phyloP scores from a whole-genome alignment of 1,139 yeast species.

The Candida pseudoviswanathii region DNA sequence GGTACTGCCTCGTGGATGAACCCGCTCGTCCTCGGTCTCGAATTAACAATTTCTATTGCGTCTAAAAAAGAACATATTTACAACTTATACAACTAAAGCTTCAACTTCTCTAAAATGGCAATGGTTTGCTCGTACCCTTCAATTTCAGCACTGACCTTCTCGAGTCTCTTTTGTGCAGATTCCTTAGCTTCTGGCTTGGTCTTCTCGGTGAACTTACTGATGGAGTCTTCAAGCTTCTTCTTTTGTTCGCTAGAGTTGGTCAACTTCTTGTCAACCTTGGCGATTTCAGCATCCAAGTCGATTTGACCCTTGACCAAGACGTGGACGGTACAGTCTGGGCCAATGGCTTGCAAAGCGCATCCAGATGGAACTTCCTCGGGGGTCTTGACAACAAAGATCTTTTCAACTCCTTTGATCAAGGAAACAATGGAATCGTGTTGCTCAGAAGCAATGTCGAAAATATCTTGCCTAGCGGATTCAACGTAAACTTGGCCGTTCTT shows the following conservation, averaged over 20 bases:
- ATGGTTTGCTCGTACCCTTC: constrained; percentile 83
- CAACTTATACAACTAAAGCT: constrained; percentile 22
- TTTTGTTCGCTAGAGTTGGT: constrained; percentile 56
- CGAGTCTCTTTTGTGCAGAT: constrained; percentile 68
- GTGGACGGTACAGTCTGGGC: constrained; percentile 82
- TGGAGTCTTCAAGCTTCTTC: constrained; percentile 42
- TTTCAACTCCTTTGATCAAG: constrained; percentile 86
- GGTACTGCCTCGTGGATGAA: too few species aligned
- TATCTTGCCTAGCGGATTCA: constrained; percentile 58
- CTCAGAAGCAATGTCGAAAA: constrained; percentile 54
- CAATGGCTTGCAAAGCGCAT: constrained; percentile 81
- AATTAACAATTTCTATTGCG: too few species aligned
- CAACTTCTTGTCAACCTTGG: constrained; percentile 78
- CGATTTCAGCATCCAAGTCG: constrained; percentile 87
- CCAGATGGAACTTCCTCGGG: constrained; percentile 74
- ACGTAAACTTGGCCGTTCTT: constrained; percentile 86
- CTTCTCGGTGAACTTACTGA: constrained; percentile 80
- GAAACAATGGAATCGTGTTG: constrained; percentile 88
- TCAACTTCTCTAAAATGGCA: constrained; percentile 71
- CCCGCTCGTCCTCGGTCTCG: too few species aligned
- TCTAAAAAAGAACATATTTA: not conserved
- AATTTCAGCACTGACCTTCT: constrained; percentile 78
- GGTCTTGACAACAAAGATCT: constrained; percentile 60
- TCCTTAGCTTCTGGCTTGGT: constrained; percentile 84
- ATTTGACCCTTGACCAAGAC: constrained; percentile 92